Conservation (phyloP, 2,329 filamentous ascomycete genomes). For the Monosporascus sp. region DNA sequence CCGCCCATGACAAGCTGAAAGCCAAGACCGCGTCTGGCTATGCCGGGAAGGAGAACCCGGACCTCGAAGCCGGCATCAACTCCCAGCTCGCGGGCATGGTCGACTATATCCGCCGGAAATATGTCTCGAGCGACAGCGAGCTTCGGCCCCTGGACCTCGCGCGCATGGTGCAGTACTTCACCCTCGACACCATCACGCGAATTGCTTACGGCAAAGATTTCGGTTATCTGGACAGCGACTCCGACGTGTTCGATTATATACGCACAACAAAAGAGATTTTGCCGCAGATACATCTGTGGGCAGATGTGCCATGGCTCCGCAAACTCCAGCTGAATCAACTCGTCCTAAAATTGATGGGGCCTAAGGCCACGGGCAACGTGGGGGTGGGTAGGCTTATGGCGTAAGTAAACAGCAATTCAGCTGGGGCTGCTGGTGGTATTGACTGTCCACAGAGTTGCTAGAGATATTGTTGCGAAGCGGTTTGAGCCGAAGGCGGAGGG, state of each 20-base stretch:
- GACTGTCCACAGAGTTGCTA: constrained; percentile 6
- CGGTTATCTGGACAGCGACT: constrained; percentile 19
- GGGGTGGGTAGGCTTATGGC: constrained; percentile 17
- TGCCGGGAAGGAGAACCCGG: constrained; percentile 14
- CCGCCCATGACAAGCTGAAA: constrained; percentile 32
- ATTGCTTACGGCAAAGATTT: constrained; percentile 22
- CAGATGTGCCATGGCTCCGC: constrained; percentile 19
- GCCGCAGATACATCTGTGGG: constrained; percentile 9
- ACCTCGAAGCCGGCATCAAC: constrained; percentile 14
- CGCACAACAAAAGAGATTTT: constrained; percentile 7
- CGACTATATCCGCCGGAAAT: constrained; percentile 13
- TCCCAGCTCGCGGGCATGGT: constrained; percentile 11
- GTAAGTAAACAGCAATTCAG: constrained; percentile 2
- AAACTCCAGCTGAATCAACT: constrained; percentile 14
- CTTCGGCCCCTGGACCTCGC: constrained; percentile 11
- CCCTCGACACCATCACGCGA: constrained; percentile 22
- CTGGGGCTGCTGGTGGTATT: background rate
- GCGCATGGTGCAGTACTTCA: constrained; percentile 9
- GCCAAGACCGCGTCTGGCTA: constrained; percentile 14
- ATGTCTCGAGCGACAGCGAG: constrained; percentile 6
- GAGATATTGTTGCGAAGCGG: constrained; percentile 9
- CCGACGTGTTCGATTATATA: constrained; percentile 18
- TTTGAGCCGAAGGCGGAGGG: constrained; percentile 6
- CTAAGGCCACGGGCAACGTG: constrained; percentile 16
- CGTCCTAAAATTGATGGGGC: constrained; percentile 16